phyloP scores from a whole-genome alignment of 345 rosid species.

The Tarenaya hassleriana region DNA sequence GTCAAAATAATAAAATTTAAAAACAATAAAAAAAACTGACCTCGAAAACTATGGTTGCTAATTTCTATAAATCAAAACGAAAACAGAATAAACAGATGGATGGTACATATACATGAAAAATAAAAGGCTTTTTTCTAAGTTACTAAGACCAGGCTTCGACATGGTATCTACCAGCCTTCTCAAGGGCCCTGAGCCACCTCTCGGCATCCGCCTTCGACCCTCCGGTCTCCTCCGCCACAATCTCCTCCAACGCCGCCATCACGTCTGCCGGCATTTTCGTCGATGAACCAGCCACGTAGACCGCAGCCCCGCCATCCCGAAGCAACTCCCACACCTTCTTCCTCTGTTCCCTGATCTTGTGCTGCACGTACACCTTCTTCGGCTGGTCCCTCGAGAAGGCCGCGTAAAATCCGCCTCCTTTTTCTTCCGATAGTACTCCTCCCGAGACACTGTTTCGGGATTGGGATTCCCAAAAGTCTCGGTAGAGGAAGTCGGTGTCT shows the following conservation, averaged over 20 bases:
- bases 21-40: no score
- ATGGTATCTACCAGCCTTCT: conserved; percentile 73
- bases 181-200: conserved; percentile 55
- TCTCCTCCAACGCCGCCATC: conserved; percentile 64
- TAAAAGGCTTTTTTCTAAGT: no score
- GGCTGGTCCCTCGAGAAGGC: conserved; percentile 95
- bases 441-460: conserved; percentile 29
- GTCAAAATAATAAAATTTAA: no score
- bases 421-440: conserved; percentile 62
- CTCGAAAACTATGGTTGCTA: no score
- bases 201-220: conserved; percentile 51
- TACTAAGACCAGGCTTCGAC: conserved; percentile 93
- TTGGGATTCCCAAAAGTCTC: conserved; percentile 70
- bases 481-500: conserved; percentile 67
- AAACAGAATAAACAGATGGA: no score
- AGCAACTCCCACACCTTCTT: conserved; percentile 56
- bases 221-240: conserved; percentile 52
- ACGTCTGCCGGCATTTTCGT: conserved; percentile 91
- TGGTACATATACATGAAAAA: no score
- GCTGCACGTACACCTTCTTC: conserved; percentile 85
- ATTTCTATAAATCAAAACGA: no score
- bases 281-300: conserved; percentile 85
- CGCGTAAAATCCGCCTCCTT: conserved; percentile 73
- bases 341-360: conserved; percentile 63
- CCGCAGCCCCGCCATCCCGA: conserved; percentile 52